phyloP scores from a whole-genome alignment of 2,329 filamentous ascomycete genomes.

The Lojkania enalia region DNA sequence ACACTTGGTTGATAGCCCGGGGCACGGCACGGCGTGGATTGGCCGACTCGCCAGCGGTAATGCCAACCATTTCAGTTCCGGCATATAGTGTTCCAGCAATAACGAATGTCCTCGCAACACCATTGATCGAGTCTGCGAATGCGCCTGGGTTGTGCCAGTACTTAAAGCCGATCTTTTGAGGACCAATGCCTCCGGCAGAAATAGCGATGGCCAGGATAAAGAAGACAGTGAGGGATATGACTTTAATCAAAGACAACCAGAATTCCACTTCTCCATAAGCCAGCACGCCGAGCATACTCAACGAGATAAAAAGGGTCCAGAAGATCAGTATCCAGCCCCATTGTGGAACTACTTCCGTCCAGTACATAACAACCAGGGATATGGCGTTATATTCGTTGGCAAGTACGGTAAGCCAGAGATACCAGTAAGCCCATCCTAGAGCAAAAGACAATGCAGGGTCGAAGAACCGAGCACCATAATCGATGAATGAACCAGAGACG shows the following conservation, averaged over 20 bases:
- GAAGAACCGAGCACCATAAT: slow-evolving; percentile 20
- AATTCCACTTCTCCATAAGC: slow-evolving; percentile 60
- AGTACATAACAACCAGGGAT: slow-evolving; percentile 50
- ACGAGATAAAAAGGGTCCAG: slow-evolving; percentile 49
- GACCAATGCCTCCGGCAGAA: slow-evolving; percentile 17
- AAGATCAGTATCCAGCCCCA: slow-evolving; percentile 54
- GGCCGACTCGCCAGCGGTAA: slow-evolving; percentile 15
- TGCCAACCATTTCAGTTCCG: slow-evolving; percentile 22
- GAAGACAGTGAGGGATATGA: slow-evolving; percentile 17
- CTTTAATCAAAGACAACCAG: slow-evolving; percentile 35
- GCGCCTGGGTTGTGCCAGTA: slow-evolving; percentile 21
- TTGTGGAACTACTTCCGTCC: slow-evolving; percentile 49
- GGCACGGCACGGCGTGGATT: slow-evolving; percentile 15
- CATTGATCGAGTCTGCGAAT: slow-evolving; percentile 22
- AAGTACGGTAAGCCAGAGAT: slow-evolving; percentile 51
- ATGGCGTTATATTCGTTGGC: slow-evolving; percentile 52
- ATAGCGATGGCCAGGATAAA: slow-evolving; percentile 21
- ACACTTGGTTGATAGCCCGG: slow-evolving; percentile 12
- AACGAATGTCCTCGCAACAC: slow-evolving; percentile 21
- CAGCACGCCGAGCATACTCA: slow-evolving; percentile 48
- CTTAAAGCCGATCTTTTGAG: slow-evolving; percentile 21
- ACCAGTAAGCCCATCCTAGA: slow-evolving; percentile 36
- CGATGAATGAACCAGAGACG: slow-evolving; percentile 19
- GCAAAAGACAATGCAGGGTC: slow-evolving; percentile 21
- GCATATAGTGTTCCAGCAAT: slow-evolving; percentile 19